These are phyloP conservation scores for Saccharum officinarum DNA, from an alignment of 176 grass and related monocot genomes.

Conservation along the genomic window DNA sequence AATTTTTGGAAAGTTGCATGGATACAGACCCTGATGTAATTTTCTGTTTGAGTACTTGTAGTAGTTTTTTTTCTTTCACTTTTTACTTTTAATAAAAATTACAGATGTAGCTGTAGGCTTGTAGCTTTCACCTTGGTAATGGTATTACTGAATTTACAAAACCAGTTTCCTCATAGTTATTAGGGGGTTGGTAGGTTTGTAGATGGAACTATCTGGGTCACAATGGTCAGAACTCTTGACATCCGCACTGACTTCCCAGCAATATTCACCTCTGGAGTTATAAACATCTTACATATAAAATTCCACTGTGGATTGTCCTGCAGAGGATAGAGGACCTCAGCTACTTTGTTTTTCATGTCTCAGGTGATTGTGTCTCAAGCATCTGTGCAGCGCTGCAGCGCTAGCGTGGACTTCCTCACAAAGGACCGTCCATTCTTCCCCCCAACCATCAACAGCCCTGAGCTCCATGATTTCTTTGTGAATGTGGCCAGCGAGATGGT, in stretches of 20 bases:
- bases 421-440: slow-evolving; percentile 64
- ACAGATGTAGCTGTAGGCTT: background rate
- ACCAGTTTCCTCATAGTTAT: background rate
- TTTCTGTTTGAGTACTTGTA: background rate
- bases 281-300: background rate
- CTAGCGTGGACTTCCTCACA: slow-evolving; percentile 59
- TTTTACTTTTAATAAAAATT: slow-evolving; percentile 1
- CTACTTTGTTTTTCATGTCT: background rate
- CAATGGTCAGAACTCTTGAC: background rate
- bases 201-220: background rate
- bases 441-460: slow-evolving; percentile 58
- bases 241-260: background rate
- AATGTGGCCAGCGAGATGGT: slow-evolving; percentile 64
- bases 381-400: slow-evolving; percentile 87
- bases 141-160: background rate
- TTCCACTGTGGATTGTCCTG: background rate
- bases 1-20: background rate
- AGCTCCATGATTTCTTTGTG: slow-evolving; percentile 62
- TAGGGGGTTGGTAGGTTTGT: background rate
- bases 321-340: background rate
- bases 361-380: slow-evolving; percentile 94
- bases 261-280: background rate
- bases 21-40: background rate
- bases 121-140: background rate
- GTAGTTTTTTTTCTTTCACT: background rate